phyloP scores from a whole-genome alignment of 2,329 filamentous ascomycete species.

The Ascochyta viciae-villosae region DNA sequence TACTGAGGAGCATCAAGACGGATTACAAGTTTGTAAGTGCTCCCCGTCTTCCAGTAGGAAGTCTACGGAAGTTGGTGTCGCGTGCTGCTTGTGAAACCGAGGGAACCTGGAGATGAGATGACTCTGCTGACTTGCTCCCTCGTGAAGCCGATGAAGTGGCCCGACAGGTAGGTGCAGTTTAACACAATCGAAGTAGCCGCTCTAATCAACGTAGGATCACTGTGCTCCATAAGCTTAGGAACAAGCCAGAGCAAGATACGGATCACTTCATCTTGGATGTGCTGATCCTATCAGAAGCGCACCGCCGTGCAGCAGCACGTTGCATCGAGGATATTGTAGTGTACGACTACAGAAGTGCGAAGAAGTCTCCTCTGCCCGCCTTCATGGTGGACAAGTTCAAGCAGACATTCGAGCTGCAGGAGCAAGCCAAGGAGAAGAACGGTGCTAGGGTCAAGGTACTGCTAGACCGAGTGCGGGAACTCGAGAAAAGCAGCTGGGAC shows the following conservation, averaged over 20 bases:
- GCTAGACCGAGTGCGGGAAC: constrained; percentile 51
- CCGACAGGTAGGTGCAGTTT: constrained; percentile 63
- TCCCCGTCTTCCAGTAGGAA: constrained; percentile 4
- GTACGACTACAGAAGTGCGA: constrained; percentile 72
- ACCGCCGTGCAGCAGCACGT: constrained; percentile 74
- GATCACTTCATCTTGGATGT: constrained; percentile 68
- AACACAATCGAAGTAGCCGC: neutral
- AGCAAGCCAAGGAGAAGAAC: constrained; percentile 63
- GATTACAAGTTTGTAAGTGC: constrained; percentile 84
- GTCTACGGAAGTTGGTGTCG: constrained; percentile 1
- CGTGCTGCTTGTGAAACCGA: constrained; percentile 6
- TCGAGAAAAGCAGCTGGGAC: constrained; percentile 81
- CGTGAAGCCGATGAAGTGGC: constrained; percentile 73
- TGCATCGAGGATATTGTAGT: constrained; percentile 80
- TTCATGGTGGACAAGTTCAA: constrained; percentile 70
- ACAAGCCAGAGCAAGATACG: constrained; percentile 56
- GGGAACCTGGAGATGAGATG: neutral
- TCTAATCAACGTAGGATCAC: constrained; percentile 61
- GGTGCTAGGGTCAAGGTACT: constrained; percentile 63
- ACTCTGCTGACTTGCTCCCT: constrained; percentile 14
- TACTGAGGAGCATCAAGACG: constrained; percentile 78
- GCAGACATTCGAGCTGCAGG: constrained; percentile 67
- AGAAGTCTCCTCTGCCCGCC: constrained; percentile 63
- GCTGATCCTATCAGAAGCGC: constrained; percentile 75
- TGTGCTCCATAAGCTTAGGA: constrained; percentile 78